Evolutionary conservation across 371 early-diverging fungal species (phyloP).

Genomic region (Mortierella sp.): DNA sequence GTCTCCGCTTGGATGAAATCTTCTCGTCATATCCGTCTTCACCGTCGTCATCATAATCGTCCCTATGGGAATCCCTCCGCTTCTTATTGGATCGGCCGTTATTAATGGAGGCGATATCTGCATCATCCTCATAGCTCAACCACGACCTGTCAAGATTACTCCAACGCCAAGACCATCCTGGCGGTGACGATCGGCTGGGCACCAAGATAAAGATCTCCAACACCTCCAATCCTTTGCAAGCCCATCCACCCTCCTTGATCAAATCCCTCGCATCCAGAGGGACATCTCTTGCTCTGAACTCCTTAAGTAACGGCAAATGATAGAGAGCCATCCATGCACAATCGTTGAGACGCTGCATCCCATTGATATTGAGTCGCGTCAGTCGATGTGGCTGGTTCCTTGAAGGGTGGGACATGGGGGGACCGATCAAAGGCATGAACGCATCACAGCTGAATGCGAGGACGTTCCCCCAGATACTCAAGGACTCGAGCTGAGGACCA

Average conservation of each 20-base stretch:
- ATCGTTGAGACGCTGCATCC: neutral
- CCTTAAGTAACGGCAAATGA: constrained; percentile 12
- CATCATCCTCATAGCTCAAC: no score
- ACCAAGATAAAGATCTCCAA: constrained; percentile 20
- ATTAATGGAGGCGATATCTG: no score
- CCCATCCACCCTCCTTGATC: constrained; percentile 27
- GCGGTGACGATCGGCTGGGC: constrained; percentile 1
- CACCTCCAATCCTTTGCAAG: constrained; percentile 15
- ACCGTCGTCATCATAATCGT: neutral
- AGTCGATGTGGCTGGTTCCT: neutral
- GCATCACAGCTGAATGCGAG: neutral
- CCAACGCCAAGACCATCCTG: neutral
- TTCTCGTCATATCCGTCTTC: neutral
- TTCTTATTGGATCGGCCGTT: no score
- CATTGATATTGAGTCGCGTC: constrained; percentile 22
- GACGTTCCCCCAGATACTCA: constrained; percentile 14
- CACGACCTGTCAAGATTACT: neutral
- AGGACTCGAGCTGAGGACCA: constrained; percentile 11
- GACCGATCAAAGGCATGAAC: constrained; percentile 3
- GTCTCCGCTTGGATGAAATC: no score
- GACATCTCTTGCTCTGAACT: constrained; percentile 16
- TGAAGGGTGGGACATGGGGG: constrained; percentile 1
- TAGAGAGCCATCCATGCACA: constrained; percentile 9
- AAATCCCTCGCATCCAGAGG: constrained; percentile 20
- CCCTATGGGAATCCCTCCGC: no score